Evolutionary conservation across 768 basidiomycete species (phyloP).

Genomic region (Suillus ampliporus): DNA sequence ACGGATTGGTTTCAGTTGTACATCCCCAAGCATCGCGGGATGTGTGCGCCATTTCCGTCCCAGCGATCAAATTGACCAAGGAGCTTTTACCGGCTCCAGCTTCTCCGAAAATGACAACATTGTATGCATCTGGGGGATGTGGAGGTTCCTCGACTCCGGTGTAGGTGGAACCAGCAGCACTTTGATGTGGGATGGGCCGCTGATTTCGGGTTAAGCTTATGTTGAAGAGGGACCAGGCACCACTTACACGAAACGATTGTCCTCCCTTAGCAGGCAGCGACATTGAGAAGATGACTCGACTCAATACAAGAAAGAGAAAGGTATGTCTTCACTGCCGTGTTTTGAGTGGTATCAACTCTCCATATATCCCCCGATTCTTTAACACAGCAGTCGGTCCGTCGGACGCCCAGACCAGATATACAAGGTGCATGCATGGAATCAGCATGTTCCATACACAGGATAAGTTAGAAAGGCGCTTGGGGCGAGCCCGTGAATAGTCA

Average conservation of each 20-base stretch:
- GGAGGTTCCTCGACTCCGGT: neutral
- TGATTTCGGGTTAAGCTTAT: neutral
- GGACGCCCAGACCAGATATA: too few species aligned
- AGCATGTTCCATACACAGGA: too few species aligned
- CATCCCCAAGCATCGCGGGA: conserved; percentile 1
- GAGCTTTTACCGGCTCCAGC: conserved; percentile 8
- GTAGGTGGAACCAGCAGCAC: neutral
- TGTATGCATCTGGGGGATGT: too few species aligned
- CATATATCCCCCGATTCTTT: too few species aligned
- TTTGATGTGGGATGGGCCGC: neutral
- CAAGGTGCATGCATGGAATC: too few species aligned
- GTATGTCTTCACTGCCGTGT: too few species aligned
- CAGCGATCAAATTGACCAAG: conserved; percentile 10
- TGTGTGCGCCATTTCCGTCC: conserved; percentile 16
- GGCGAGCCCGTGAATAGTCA: too few species aligned
- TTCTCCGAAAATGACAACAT: neutral
- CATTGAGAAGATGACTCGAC: neutral
- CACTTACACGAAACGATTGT: neutral
- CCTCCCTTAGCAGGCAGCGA: neutral
- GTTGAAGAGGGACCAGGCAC: neutral
- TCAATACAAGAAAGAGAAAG: too few species aligned
- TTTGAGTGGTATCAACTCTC: too few species aligned
- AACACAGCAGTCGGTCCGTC: too few species aligned
- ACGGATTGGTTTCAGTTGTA: neutral
- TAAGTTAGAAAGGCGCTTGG: too few species aligned